Evolutionary conservation across 176 grass and related monocot species (phyloP).

Genomic region (Zea luxurians): DNA sequence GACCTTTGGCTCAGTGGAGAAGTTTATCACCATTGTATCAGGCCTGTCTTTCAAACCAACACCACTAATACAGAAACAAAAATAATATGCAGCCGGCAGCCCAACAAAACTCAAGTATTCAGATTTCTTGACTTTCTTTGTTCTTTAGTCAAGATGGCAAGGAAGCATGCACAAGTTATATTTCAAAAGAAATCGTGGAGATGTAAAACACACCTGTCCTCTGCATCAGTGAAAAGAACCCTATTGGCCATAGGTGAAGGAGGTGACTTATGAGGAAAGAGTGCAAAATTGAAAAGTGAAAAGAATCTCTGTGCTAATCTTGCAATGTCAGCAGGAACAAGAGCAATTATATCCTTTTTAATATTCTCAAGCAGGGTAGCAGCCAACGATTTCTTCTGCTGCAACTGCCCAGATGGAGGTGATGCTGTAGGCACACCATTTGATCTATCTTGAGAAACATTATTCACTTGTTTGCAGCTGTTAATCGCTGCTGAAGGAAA

Average conservation of each 20-base stretch:
- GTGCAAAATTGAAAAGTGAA: constrained; percentile 57
- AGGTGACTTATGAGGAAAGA: constrained; percentile 89
- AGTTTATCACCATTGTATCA: too few relatives aligned
- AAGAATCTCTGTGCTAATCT: constrained; percentile 68
- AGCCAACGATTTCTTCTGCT: constrained; percentile 78
- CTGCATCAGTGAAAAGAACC: constrained; percentile 95
- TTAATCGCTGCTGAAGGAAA: constrained; percentile 53
- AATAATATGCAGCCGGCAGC: background rate
- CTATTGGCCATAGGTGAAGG: constrained; percentile 61
- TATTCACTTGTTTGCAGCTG: constrained; percentile 35
- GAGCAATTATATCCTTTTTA: constrained; percentile 72
- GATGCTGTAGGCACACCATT: constrained; percentile 32
- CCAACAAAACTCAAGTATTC: constrained; percentile 24
- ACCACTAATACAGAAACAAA: constrained; percentile 22
- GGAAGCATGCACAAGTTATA: constrained; percentile 6
- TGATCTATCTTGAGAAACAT: constrained; percentile 37
- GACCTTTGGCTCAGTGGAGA: too few relatives aligned
- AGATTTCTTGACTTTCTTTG: constrained; percentile 12
- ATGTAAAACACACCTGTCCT: constrained; percentile 65
- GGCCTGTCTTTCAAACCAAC: background rate
- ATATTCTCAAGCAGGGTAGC: constrained; percentile 81
- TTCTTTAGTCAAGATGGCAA: constrained; percentile 23
- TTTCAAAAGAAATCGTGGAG: constrained; percentile 1
- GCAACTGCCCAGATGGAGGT: constrained; percentile 50
- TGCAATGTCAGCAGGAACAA: constrained; percentile 73